phyloP scores from a whole-genome alignment of 768 basidiomycete species.

The Rubroboletus satanas region DNA sequence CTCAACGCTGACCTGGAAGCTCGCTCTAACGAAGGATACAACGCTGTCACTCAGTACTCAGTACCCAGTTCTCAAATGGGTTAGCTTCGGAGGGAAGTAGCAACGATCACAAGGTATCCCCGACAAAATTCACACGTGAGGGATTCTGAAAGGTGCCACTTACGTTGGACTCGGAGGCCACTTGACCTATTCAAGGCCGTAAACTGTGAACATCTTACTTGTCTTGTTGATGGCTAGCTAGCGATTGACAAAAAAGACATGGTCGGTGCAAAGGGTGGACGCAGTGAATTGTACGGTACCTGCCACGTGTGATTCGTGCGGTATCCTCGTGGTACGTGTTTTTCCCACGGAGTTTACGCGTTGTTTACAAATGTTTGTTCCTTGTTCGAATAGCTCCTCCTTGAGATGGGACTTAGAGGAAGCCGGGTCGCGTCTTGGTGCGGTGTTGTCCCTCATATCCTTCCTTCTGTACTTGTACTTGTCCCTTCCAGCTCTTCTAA shows the following conservation, averaged over 20 bases:
- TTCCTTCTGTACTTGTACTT: slow-evolving; percentile 25
- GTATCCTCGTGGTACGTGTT: slow-evolving; percentile 22
- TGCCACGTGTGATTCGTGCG: slow-evolving; percentile 16
- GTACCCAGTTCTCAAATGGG: neutral
- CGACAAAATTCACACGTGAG: neutral
- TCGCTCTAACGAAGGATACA: neutral
- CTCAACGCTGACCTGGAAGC: neutral
- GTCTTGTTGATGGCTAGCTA: no score
- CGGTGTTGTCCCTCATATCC: neutral
- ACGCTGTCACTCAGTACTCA: neutral
- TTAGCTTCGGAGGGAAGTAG: neutral
- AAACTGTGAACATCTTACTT: neutral
- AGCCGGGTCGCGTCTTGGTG: neutral
- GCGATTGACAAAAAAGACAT: no score
- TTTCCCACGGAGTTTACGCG: slow-evolving; percentile 28
- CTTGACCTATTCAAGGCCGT: neutral
- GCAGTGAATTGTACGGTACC: neutral
- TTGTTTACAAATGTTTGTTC: slow-evolving; percentile 27
- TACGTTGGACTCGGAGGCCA: neutral
- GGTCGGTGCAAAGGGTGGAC: no score
- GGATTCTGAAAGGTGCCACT: neutral
- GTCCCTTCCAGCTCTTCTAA: neutral
- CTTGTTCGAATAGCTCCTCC: slow-evolving; percentile 21
- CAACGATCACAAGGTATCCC: neutral
- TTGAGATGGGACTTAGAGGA: neutral